Evolutionary conservation across 768 basidiomycete genomes (phyloP).

Genomic region (Chalciporus chontae): DNA sequence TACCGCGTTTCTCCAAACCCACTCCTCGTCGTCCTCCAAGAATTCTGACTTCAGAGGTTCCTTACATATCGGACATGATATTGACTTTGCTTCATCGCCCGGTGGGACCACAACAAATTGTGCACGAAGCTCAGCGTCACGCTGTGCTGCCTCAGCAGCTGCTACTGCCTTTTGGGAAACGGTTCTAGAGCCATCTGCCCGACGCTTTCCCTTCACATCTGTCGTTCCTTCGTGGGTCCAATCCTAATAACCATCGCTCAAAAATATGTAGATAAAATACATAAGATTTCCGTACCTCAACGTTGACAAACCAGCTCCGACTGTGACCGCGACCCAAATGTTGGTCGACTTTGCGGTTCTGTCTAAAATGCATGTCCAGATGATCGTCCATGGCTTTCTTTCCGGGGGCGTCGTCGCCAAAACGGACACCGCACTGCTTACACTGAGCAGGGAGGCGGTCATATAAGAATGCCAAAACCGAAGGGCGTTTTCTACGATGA

Average conservation of each 20-base stretch:
- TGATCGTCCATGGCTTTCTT: constrained; percentile 82
- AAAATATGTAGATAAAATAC: constrained; percentile 2
- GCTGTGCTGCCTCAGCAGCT: constrained; percentile 64
- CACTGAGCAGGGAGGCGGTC: constrained; percentile 77
- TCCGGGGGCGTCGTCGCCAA: constrained; percentile 66
- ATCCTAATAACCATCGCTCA: constrained; percentile 51
- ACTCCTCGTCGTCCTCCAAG: constrained; percentile 93
- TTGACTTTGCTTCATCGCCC: constrained; percentile 76
- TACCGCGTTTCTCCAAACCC: constrained; percentile 94
- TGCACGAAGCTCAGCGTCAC: constrained; percentile 70
- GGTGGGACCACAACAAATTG: constrained; percentile 87
- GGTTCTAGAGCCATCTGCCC: constrained; percentile 49
- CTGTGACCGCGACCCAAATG: constrained; percentile 81
- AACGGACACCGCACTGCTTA: constrained; percentile 90
- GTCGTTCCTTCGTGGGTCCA: constrained; percentile 73
- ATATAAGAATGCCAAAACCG: constrained; percentile 66
- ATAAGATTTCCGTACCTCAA: constrained; percentile 59
- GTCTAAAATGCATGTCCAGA: constrained; percentile 94
- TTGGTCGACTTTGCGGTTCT: constrained; percentile 81
- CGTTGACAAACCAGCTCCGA: constrained; percentile 82
- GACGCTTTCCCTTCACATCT: constrained; percentile 68
- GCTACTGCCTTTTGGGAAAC: constrained; percentile 54
- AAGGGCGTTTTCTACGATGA: constrained; percentile 45
- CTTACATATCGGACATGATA: constrained; percentile 96
- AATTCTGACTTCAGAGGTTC: constrained; percentile 90